Percentiles rank a stretch among this genome's conserved stretches.
Evolutionary conservation across 768 basidiomycete species (phyloP).

Genomic region (Suillus luteus): DNA sequence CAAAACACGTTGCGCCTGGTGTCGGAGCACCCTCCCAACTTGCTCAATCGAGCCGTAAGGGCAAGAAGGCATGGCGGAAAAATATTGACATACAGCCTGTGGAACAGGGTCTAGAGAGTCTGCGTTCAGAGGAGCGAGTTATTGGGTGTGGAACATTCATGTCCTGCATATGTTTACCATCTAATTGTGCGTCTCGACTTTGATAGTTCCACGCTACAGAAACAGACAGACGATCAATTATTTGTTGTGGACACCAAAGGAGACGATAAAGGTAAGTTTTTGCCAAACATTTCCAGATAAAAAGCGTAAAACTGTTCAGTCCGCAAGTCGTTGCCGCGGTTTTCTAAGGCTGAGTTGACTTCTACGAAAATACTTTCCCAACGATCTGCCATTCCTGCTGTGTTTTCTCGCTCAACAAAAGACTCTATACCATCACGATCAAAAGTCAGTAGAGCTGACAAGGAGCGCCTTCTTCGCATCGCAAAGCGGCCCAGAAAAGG

Average conservation of each 20-base stretch:
- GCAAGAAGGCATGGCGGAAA: slow-evolving; percentile 94
- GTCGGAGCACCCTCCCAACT: slow-evolving; percentile 32
- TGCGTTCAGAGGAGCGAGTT: slow-evolving; percentile 79
- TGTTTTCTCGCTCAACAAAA: slow-evolving; percentile 54
- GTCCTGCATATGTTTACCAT: slow-evolving; percentile 1
- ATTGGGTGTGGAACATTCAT: slow-evolving; percentile 57
- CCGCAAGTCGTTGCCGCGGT: slow-evolving; percentile 57
- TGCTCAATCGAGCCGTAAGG: slow-evolving; percentile 78
- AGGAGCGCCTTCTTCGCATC: slow-evolving; percentile 74
- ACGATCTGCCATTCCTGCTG: slow-evolving; percentile 86
- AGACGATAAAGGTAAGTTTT: slow-evolving; percentile 64
- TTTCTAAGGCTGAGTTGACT: slow-evolving; percentile 53
- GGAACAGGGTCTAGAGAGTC: slow-evolving; percentile 71
- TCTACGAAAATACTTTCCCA: slow-evolving; percentile 81
- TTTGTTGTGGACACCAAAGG: slow-evolving; percentile 83
- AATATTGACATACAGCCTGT: slow-evolving; percentile 85
- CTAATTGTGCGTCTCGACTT: neutral
- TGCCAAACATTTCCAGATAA: neutral
- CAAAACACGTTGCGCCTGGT: slow-evolving; percentile 18
- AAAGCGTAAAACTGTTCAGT: slow-evolving; percentile 39
- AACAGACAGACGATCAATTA: slow-evolving; percentile 69
- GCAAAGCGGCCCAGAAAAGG: slow-evolving; percentile 71
- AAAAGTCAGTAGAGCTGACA: slow-evolving; percentile 63
- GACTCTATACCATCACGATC: slow-evolving; percentile 27
- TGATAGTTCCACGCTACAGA: slow-evolving; percentile 60